Percentiles rank a stretch among this genome's conserved stretches.
phyloP scores from a whole-genome alignment of 1,284 basidiomycete genomes.

The Ustanciosporium gigantosporum region DNA sequence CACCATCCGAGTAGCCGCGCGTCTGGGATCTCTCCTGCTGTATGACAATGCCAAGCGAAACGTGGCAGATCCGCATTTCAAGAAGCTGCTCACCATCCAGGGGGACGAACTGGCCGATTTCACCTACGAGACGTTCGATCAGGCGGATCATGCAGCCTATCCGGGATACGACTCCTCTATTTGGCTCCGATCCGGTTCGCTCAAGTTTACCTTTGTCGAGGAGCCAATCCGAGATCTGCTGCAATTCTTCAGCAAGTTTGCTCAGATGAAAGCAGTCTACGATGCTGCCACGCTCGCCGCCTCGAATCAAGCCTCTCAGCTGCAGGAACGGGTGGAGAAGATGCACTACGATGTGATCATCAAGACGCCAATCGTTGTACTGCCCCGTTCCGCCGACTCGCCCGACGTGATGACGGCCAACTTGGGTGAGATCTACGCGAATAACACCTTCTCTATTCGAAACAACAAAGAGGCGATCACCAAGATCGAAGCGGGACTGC shows the following conservation, averaged over 20 bases:
- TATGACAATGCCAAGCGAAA: conserved; percentile 73
- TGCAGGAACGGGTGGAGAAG: conserved; percentile 66
- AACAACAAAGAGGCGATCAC: conserved; percentile 53
- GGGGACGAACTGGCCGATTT: conserved; percentile 95
- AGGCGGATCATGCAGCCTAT: conserved; percentile 67
- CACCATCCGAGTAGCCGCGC: conserved; percentile 78
- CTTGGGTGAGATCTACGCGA: conserved; percentile 85
- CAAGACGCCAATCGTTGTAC: conserved; percentile 88
- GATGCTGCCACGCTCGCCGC: conserved; percentile 93
- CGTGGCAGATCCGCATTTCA: conserved; percentile 69
- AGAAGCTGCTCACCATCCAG: conserved; percentile 88
- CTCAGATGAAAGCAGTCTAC: conserved; percentile 76
- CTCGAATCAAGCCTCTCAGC: conserved; percentile 77
- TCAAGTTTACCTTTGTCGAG: conserved; percentile 87
- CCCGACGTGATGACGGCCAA: conserved; percentile 77
- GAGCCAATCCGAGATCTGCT: conserved; percentile 83
- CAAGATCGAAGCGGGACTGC: conserved; percentile 75
- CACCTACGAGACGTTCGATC: conserved; percentile 88
- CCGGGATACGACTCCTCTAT: conserved; percentile 85
- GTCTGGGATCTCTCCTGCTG: conserved; percentile 82
- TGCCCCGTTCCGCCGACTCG: conserved; percentile 76
- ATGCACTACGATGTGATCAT: conserved; percentile 90
- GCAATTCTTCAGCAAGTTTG: conserved; percentile 82
- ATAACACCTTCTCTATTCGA: conserved; percentile 71
- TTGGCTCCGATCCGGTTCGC: conserved; percentile 82